A percentile compares a stretch with the other conserved stretches of the same genome.
Conservation (phyloP, 2,329 filamentous ascomycete species). For the Rhinocladiella similis region DNA sequence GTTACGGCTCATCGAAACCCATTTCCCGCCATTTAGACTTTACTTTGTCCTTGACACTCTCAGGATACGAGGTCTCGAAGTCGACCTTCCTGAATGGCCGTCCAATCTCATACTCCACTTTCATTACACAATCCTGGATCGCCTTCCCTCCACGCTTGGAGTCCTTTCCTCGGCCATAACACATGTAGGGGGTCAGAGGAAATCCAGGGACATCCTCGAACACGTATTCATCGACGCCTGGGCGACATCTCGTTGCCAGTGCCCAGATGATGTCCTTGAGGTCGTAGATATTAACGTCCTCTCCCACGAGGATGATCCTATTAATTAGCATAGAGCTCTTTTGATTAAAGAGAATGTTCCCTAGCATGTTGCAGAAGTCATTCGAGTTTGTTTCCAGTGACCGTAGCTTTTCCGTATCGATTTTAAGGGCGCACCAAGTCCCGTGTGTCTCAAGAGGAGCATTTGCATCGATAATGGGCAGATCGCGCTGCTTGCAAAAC, state of each 20-base stretch:
- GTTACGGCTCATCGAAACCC: constrained; percentile 29
- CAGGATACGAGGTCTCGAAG: constrained; percentile 39
- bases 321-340: constrained; percentile 48
- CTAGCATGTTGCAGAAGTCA: constrained; percentile 43
- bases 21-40: constrained; percentile 35
- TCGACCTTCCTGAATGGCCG: constrained; percentile 34
- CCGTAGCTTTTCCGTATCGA: constrained; percentile 52
- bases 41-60: constrained; percentile 42
- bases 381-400: constrained; percentile 51
- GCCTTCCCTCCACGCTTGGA: constrained; percentile 45
- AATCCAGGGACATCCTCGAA: constrained; percentile 48
- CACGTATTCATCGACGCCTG: constrained; percentile 44
- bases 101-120: constrained; percentile 43
- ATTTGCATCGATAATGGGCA: constrained; percentile 49
- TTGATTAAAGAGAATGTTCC: constrained; percentile 55
- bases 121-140: constrained; percentile 47
- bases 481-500: constrained; percentile 36
- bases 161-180: constrained; percentile 38
- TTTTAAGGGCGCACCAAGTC: constrained; percentile 54
- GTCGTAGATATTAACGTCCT: constrained; percentile 45
- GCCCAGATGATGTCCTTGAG: constrained; percentile 41
- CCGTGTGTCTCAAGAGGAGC: constrained; percentile 50
- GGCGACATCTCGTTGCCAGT: constrained; percentile 50
- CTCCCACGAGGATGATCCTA: constrained; percentile 48
- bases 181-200: constrained; percentile 51